Conservation (phyloP, 768 basidiomycete genomes). For the Polyporus arcularius region DNA sequence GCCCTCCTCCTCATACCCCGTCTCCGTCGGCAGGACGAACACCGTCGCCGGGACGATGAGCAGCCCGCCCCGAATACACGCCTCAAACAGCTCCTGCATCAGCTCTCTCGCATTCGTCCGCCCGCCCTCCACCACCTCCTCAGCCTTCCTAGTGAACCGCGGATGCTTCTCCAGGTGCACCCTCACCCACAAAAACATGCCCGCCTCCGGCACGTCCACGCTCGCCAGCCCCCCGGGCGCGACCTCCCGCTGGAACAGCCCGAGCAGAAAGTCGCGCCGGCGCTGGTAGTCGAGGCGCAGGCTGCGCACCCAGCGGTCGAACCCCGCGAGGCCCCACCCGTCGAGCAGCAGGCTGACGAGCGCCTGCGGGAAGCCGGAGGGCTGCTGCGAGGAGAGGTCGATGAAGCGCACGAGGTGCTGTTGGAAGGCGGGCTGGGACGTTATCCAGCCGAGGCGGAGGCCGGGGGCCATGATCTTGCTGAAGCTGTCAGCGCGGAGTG, state of each 20-base stretch:
- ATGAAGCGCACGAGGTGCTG: conserved; percentile 42
- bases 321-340: conserved; percentile 46
- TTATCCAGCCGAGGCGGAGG: conserved; percentile 53
- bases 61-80: conserved; percentile 39
- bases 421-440: conserved; percentile 40
- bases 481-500: conserved; percentile 31
- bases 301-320: conserved; percentile 46
- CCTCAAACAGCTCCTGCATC: conserved; percentile 48
- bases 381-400: conserved; percentile 48
- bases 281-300: conserved; percentile 51
- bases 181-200: conserved; percentile 59
- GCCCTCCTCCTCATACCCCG: conserved; percentile 22
- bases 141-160: conserved; percentile 28
- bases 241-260: conserved; percentile 37
- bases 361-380: conserved; percentile 47
- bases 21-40: conserved; percentile 39
- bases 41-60: conserved; percentile 49
- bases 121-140: background rate
- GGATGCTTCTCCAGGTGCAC: conserved; percentile 46
- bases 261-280: conserved; percentile 49
- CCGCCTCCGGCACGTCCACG: conserved; percentile 37
- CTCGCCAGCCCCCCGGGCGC: conserved; percentile 33
- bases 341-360: conserved; percentile 44
- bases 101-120: conserved; percentile 44
- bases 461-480: conserved; percentile 55